Conservation (phyloP, 2,329 filamentous ascomycete genomes). For the Pyrenophora tritici-repentis region DNA sequence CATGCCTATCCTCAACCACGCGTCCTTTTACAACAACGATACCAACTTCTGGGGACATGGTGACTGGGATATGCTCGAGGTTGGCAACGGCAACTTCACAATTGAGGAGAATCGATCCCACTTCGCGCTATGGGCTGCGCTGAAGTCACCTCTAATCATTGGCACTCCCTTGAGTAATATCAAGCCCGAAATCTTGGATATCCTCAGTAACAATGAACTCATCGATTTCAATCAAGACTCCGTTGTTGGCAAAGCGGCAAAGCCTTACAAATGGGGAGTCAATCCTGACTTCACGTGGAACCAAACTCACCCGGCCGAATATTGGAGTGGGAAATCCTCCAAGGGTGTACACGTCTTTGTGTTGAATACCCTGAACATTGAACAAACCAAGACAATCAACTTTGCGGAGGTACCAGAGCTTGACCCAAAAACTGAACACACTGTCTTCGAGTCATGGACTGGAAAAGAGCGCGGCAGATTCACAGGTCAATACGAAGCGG, state of each 20-base stretch:
- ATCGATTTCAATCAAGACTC: slow-evolving; percentile 54
- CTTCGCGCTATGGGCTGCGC: slow-evolving; percentile 49
- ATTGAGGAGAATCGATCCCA: slow-evolving; percentile 41
- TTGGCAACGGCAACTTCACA: slow-evolving; percentile 45
- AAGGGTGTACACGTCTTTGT: slow-evolving; percentile 32
- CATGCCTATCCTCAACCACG: slow-evolving; percentile 29
- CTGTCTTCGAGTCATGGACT: slow-evolving; percentile 28
- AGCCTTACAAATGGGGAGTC: slow-evolving; percentile 54
- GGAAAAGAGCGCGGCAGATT: slow-evolving; percentile 13
- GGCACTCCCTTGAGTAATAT: slow-evolving; percentile 48
- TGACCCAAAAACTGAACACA: slow-evolving; percentile 14
- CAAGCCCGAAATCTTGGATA: slow-evolving; percentile 45
- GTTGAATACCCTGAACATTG: slow-evolving; percentile 30
- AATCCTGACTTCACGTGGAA: slow-evolving; percentile 59
- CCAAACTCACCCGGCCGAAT: slow-evolving; percentile 35
- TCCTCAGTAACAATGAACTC: slow-evolving; percentile 49
- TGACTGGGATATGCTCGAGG: slow-evolving; percentile 42
- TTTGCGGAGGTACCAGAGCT: slow-evolving; percentile 32
- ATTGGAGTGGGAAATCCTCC: slow-evolving; percentile 31
- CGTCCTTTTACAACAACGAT: slow-evolving; percentile 25
- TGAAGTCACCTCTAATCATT: slow-evolving; percentile 53
- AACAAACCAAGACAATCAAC: slow-evolving; percentile 16
- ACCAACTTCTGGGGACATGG: slow-evolving; percentile 31
- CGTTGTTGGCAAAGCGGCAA: slow-evolving; percentile 48
- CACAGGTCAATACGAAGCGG: neutral